Evolutionary conservation across 768 basidiomycete species (phyloP).

Genomic region (Heimioporus sp.): DNA sequence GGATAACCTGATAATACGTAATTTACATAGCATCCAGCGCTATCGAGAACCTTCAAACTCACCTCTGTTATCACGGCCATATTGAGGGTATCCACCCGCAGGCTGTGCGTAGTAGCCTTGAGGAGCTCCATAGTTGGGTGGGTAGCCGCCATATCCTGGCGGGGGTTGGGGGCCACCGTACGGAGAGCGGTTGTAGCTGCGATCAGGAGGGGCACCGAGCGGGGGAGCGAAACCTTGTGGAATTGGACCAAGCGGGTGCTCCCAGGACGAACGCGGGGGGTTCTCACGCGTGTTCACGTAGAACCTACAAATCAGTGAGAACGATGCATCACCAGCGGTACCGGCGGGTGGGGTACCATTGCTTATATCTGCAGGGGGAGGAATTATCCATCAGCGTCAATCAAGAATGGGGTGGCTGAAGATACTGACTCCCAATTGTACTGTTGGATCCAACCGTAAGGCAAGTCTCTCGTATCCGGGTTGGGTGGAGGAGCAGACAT

Average conservation of each 20-base stretch:
- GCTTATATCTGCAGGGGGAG: slow-evolving; percentile 48
- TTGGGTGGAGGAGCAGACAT: slow-evolving; percentile 47
- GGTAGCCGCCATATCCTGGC: slow-evolving; percentile 25
- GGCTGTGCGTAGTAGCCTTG: slow-evolving; percentile 13
- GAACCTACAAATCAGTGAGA: slow-evolving; percentile 48
- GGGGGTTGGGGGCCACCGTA: slow-evolving; percentile 21
- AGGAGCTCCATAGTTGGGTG: slow-evolving; percentile 9
- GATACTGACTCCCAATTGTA: slow-evolving; percentile 62
- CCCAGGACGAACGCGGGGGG: slow-evolving; percentile 69
- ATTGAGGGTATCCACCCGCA: slow-evolving; percentile 14
- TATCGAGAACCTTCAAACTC: neutral
- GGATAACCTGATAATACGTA: slow-evolving; percentile 25
- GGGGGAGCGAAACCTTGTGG: slow-evolving; percentile 35
- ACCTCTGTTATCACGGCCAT: slow-evolving; percentile 24
- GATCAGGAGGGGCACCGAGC: slow-evolving; percentile 44
- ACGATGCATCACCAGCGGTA: neutral
- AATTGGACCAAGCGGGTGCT: slow-evolving; percentile 59
- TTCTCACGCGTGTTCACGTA: slow-evolving; percentile 66
- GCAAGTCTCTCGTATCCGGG: slow-evolving; percentile 61
- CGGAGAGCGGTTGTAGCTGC: slow-evolving; percentile 30
- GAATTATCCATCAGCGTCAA: slow-evolving; percentile 28
- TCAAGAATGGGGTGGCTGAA: slow-evolving; percentile 8
- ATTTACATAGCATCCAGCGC: neutral
- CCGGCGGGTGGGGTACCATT: slow-evolving; percentile 48
- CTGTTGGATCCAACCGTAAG: slow-evolving; percentile 66